Evolutionary conservation across 2,329 filamentous ascomycete species (phyloP).

Genomic region (Botrytis elliptica): DNA sequence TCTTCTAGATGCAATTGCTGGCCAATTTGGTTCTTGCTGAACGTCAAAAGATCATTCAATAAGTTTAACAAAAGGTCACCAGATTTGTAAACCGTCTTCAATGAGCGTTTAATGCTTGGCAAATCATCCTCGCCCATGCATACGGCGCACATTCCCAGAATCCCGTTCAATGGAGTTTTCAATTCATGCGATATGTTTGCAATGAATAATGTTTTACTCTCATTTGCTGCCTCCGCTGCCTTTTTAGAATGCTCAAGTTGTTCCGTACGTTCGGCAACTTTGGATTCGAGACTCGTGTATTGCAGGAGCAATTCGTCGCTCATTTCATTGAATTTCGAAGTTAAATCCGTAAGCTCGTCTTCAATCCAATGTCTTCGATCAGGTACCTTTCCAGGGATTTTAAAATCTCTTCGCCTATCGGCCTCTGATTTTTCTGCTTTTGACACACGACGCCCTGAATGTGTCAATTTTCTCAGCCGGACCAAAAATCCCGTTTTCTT

Average conservation of each 20-base stretch:
- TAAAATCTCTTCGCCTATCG: slow-evolving; percentile 54
- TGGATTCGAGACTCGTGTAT: slow-evolving; percentile 79
- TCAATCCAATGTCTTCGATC: slow-evolving; percentile 73
- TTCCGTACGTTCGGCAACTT: slow-evolving; percentile 77
- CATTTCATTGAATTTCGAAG: slow-evolving; percentile 24
- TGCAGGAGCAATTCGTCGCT: slow-evolving; percentile 64
- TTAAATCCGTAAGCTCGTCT: slow-evolving; percentile 74
- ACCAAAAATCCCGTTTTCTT: slow-evolving; percentile 38
- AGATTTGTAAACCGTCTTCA: slow-evolving; percentile 87
- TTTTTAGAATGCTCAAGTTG: slow-evolving; percentile 89
- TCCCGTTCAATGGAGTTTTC: slow-evolving; percentile 81
- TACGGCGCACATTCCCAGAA: slow-evolving; percentile 89
- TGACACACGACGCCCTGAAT: slow-evolving; percentile 31
- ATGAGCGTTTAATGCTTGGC: slow-evolving; percentile 72
- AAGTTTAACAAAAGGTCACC: slow-evolving; percentile 82
- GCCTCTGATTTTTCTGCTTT: slow-evolving; percentile 45
- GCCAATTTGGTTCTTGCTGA: slow-evolving; percentile 93
- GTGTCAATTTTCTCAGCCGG: slow-evolving; percentile 33
- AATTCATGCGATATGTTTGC: slow-evolving; percentile 72
- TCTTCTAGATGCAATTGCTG: slow-evolving; percentile 80
- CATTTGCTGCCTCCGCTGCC: slow-evolving; percentile 89
- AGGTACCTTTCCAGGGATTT: slow-evolving; percentile 80
- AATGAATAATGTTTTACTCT: slow-evolving; percentile 96
- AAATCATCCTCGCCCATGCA: slow-evolving; percentile 90
- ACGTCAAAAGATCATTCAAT: slow-evolving; percentile 84